Evolutionary conservation across 1,284 basidiomycete species (phyloP), one percentile per base, ranked within the genome.

Genomic region (Puccinia horiana): DNA sequence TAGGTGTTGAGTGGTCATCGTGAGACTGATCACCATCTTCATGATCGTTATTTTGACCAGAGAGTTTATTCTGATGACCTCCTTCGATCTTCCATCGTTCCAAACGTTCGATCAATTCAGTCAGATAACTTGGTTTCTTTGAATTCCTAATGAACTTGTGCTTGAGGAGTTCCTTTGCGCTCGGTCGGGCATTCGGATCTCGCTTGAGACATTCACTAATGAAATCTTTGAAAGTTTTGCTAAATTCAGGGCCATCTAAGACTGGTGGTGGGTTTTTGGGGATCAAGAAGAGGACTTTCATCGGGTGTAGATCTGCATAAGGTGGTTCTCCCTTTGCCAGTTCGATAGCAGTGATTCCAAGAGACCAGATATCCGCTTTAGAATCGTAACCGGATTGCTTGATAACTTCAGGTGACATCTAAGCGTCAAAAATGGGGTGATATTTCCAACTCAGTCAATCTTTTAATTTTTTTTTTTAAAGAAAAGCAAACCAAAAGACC

Each of bases 371-470:
- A 87, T 99, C 96, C 16, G 96, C 96, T 87, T 98, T 98, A 87
- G 96, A 93, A 86, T 98, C 96, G 87, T 99, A 99, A 11, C 97
- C 97, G 83, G 94, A 96, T 88, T 99, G 96, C 88, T 98, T 98
- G 89, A 99, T 98, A 32, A 99, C 96, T 87, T 99, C 96, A 9
- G 96, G 96, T 32, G 94, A 95, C 96, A 99, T 99, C 95, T 95
- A 97, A 86, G 96, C 96, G 94, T 20, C 40, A 35, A 44, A 20
- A 58, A 40, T 35, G 56, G 42, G 26, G 6, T 11, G 32, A 40
- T 11, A 54, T 32, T 44, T 23, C 26, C 20, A 20, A 44, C 18
- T 40, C 44, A 35, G 44, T 11, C 20, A n/a, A 1, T 20, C 35
- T 29, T 26, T 29, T 29, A 8, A 58, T 58, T 32, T 18, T 14